A percentile compares a stretch with the other conserved stretches of the same genome.
Evolutionary conservation across 768 basidiomycete genomes (phyloP).

Genomic region (Suillus americanus): DNA sequence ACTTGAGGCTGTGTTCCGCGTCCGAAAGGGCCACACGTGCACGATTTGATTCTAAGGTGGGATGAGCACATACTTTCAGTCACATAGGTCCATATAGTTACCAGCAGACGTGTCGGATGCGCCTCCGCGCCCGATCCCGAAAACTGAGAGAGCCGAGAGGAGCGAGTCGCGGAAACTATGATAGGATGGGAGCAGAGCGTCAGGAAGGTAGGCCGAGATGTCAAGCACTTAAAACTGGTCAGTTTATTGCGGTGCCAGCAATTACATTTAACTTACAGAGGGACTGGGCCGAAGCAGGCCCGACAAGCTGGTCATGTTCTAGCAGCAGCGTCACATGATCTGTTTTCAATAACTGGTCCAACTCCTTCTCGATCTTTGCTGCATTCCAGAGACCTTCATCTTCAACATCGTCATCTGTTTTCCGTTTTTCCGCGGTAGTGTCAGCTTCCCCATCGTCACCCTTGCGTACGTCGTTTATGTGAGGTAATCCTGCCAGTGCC

Average conservation of each 20-base stretch:
- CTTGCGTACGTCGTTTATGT: constrained; percentile 68
- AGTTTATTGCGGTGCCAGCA: neutral
- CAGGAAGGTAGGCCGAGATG: constrained; percentile 81
- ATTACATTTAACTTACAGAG: constrained; percentile 47
- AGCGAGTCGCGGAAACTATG: constrained; percentile 62
- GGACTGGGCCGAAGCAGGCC: constrained; percentile 45
- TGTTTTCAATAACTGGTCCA: constrained; percentile 55
- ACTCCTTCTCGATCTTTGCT: constrained; percentile 54
- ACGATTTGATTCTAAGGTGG: constrained; percentile 50
- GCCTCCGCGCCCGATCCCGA: constrained; percentile 55
- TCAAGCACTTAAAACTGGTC: constrained; percentile 61
- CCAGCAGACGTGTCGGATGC: constrained; percentile 41
- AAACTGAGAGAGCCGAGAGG: constrained; percentile 57
- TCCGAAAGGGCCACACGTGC: constrained; percentile 63
- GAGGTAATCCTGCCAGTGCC: constrained; percentile 64
- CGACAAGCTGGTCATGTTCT: constrained; percentile 72
- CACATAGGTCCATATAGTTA: constrained; percentile 16
- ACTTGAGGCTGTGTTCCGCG: constrained; percentile 60
- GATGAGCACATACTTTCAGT: constrained; percentile 4
- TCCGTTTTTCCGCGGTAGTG: constrained; percentile 13
- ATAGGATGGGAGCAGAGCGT: constrained; percentile 71
- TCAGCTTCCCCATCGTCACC: constrained; percentile 38
- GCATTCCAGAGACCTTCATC: constrained; percentile 64
- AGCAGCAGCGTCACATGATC: constrained; percentile 78
- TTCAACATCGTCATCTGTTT: constrained; percentile 43